Conservation (phyloP, 768 basidiomycete species). For the Xerocomellus chrysenteron region DNA sequence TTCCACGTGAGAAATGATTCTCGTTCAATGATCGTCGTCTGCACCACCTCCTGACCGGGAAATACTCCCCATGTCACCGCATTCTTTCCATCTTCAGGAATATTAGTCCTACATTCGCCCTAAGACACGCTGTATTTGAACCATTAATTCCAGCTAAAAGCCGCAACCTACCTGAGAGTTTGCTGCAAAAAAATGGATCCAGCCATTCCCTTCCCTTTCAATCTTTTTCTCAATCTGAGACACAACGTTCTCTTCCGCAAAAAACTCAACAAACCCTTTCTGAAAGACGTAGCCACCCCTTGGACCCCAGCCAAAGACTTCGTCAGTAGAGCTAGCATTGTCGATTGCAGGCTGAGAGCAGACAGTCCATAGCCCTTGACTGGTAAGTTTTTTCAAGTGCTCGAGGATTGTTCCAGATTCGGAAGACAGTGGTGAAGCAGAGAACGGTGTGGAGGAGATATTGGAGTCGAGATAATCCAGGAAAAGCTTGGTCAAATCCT, state of each 20-base stretch:
- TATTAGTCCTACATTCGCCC: constrained; percentile 82
- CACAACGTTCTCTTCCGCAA: constrained; percentile 63
- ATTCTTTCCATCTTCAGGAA: constrained; percentile 76
- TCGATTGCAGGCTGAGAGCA: constrained; percentile 95
- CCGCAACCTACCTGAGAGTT: constrained; percentile 59
- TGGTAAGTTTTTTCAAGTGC: constrained; percentile 74
- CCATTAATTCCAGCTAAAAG: not conserved
- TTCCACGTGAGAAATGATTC: constrained; percentile 97
- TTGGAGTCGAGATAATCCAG: constrained; percentile 73
- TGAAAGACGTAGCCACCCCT: constrained; percentile 92
- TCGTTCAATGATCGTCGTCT: constrained; percentile 94
- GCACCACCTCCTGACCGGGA: constrained; percentile 92
- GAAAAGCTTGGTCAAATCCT: constrained; percentile 80
- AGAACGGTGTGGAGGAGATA: constrained; percentile 84
- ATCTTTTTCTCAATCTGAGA: constrained; percentile 59
- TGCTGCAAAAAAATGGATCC: constrained; percentile 85
- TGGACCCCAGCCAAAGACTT: constrained; percentile 91
- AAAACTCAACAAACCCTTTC: constrained; percentile 97
- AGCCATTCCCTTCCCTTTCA: constrained; percentile 51
- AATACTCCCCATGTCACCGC: constrained; percentile 99
- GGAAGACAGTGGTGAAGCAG: constrained; percentile 70
- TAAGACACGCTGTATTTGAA: constrained; percentile 24
- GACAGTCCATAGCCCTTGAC: constrained; percentile 90
- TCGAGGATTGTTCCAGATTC: constrained; percentile 83
- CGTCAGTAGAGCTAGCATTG: constrained; percentile 69